phyloP scores from a whole-genome alignment of 331 rosid genomes.

The Quercus tomentella region DNA sequence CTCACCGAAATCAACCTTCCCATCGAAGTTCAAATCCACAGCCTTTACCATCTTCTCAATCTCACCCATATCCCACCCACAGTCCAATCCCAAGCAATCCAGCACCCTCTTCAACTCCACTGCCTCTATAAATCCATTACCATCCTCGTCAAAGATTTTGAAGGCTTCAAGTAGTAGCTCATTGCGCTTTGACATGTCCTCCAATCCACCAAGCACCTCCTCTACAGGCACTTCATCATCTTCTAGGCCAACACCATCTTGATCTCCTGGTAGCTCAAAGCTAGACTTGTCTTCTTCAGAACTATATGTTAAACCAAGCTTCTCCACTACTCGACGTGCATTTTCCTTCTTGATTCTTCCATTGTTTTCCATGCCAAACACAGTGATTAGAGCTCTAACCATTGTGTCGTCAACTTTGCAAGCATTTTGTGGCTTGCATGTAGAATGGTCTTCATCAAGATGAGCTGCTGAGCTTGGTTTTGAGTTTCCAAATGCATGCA shows the following conservation, averaged over 20 bases:
- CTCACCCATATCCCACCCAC: conserved; percentile 74
- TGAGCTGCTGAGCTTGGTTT: conserved; percentile 19
- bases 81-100: conserved; percentile 79
- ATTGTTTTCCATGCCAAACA: conserved; percentile 79
- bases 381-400: conserved; percentile 65
- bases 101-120: conserved; percentile 89
- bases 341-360: conserved; percentile 83
- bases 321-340: conserved; percentile 62
- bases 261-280: conserved; percentile 38
- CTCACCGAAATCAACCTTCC: conserved; percentile 84
- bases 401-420: conserved; percentile 42
- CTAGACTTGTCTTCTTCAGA: conserved; percentile 30
- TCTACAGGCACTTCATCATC: conserved; percentile 50
- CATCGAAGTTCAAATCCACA: conserved; percentile 84
- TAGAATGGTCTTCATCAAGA: conserved; percentile 1
- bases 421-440: conserved; percentile 13
- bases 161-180: conserved; percentile 67
- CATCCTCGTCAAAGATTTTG: conserved; percentile 85
- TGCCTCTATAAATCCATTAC: conserved; percentile 82
- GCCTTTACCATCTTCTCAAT: conserved; percentile 74
- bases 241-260: conserved; percentile 18
- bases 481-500: conserved; percentile 43
- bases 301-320: conserved; percentile 57
- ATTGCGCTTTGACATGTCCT: conserved; percentile 36
- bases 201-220: conserved; percentile 58